Conservation (phyloP, 139 green algal genomes). For the Protoeuglena noctilucae region DNA sequence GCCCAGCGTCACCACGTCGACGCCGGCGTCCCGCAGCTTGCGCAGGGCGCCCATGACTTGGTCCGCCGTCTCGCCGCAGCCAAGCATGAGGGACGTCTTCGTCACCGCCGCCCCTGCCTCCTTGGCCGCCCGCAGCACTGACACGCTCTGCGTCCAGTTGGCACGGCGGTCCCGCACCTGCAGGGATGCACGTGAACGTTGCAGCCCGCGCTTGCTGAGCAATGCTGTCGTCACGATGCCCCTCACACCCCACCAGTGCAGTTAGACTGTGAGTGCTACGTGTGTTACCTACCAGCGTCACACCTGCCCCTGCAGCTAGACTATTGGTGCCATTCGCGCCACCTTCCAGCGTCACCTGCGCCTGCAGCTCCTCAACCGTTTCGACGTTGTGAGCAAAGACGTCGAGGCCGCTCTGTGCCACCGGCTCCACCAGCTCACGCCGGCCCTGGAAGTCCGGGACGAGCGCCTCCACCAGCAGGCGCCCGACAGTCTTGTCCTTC, state of each 20-base stretch:
- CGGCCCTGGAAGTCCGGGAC: constrained; percentile 85
- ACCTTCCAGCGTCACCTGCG: too few species aligned
- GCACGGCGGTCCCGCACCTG: constrained; percentile 74
- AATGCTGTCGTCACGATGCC: too few species aligned
- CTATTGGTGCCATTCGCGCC: too few species aligned
- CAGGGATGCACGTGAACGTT: too few species aligned
- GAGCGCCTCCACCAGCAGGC: constrained; percentile 85
- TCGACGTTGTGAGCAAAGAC: constrained; percentile 99
- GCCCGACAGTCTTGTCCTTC: constrained; percentile 45
- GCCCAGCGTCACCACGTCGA: constrained; percentile 95
- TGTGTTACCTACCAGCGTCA: too few species aligned
- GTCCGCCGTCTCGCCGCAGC: constrained; percentile 73
- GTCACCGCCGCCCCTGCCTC: constrained; percentile 51
- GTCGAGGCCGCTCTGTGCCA: constrained; percentile 75
- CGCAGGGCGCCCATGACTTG: constrained; percentile 41
- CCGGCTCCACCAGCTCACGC: constrained; percentile 24
- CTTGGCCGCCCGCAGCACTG: constrained; percentile 72
- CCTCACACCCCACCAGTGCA: too few species aligned
- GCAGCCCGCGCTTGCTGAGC: too few species aligned
- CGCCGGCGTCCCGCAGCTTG: constrained; percentile 28
- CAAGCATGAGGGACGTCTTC: constrained; percentile 97
- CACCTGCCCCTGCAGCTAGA: too few species aligned
- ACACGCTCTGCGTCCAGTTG: constrained; percentile 73
- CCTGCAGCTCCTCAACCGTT: constrained; percentile 62
- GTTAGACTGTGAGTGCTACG: too few species aligned